These are phyloP conservation scores for Ambrosia hybrid DNA, from an alignment of 140 eudicot genomes.

Conservation along the genomic window DNA sequence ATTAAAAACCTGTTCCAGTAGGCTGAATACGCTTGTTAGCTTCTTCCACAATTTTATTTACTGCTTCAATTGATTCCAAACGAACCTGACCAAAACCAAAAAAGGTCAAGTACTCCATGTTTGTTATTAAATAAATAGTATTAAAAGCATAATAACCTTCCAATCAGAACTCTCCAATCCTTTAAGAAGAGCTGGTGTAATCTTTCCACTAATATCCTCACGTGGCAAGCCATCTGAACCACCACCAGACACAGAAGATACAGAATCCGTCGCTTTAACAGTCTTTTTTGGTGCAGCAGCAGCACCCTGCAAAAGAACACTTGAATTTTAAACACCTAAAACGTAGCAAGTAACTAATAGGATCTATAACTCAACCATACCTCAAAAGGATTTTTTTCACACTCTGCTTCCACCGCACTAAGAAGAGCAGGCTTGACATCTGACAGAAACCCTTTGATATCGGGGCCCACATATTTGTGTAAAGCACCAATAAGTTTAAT, in stretches of 20 bases:
- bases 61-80: slow-evolving; percentile 84
- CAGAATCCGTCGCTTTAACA: no score
- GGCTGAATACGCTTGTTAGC: slow-evolving; percentile 46
- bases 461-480: slow-evolving; percentile 91
- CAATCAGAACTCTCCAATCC: slow-evolving; percentile 97
- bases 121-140: not conserved
- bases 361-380: no score
- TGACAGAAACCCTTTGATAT: slow-evolving; percentile 79
- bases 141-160: slow-evolving; percentile 56
- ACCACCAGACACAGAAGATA: no score
- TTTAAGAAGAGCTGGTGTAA: slow-evolving; percentile 80
- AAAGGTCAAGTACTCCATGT: slow-evolving; percentile 10
- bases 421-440: slow-evolving; percentile 89
- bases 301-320: slow-evolving; percentile 47
- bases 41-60: slow-evolving; percentile 80
- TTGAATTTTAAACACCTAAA: no score
- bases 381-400: slow-evolving; percentile 94
- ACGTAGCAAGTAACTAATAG: no score
- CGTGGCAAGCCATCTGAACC: slow-evolving; percentile 77
- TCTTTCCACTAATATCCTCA: slow-evolving; percentile 95
- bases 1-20: slow-evolving; percentile 37
- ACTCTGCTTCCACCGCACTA: slow-evolving; percentile 54
- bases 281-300: slow-evolving; percentile 81
- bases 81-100: slow-evolving; percentile 48
- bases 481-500: slow-evolving; percentile 76